These are phyloP conservation scores for Nigrospora sphaerica DNA, from an alignment of 2,329 filamentous ascomycete species.

Conservation along the genomic window DNA sequence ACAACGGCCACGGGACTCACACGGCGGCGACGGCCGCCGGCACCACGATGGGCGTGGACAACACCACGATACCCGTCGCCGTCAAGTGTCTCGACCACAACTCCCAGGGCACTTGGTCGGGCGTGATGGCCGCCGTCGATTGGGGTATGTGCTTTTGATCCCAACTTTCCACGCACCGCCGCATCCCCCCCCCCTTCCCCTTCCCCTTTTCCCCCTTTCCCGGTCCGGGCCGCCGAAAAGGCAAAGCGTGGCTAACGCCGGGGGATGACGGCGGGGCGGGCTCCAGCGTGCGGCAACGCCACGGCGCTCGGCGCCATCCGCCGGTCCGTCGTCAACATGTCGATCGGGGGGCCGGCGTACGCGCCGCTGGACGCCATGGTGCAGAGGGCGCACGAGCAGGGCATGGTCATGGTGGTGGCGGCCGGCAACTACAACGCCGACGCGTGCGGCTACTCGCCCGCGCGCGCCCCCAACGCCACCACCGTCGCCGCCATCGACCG, in stretches of 20 bases:
- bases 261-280: too few species aligned
- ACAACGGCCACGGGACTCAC: constrained; percentile 19
- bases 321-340: constrained; percentile 21
- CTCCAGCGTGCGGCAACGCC: constrained; percentile 19
- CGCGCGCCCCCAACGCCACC: constrained; percentile 14
- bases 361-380: constrained; percentile 13
- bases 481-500: constrained; percentile 16
- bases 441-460: constrained; percentile 15
- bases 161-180: too few species aligned
- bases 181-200: background rate
- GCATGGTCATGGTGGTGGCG: constrained; percentile 18
- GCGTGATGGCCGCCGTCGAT: constrained; percentile 15
- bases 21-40: constrained; percentile 17
- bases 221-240: too few species aligned
- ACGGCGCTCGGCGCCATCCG: constrained; percentile 7
- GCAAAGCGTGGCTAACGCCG: too few species aligned
- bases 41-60: constrained; percentile 17
- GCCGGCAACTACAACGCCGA: constrained; percentile 17
- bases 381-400: constrained; percentile 9
- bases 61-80: constrained; percentile 15
- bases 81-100: constrained; percentile 16
- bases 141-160: constrained; percentile 14
- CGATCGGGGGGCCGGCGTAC: constrained; percentile 11
- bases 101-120: constrained; percentile 10
- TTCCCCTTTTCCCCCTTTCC: too few species aligned